Evolutionary conservation across 176 grass and related monocot genomes (phyloP), one percentile per base, ranked within the genome.

Genomic region (Bromus sterilis): DNA sequence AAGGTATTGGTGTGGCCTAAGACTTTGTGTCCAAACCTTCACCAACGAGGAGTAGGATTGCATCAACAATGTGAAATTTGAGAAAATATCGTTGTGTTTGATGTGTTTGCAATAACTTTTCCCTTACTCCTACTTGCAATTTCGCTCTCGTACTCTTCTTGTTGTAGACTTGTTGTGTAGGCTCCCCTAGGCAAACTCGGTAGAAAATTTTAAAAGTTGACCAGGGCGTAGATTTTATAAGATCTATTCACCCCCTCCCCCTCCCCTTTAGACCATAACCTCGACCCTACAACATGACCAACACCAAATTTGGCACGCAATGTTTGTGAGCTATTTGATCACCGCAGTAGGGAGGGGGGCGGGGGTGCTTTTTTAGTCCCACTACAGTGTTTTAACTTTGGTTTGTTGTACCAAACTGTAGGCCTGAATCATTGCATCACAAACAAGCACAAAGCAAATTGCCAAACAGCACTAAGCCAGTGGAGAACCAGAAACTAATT

Each of bases 401-500:
- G 9, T 42, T 68, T 65, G 32, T 53, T 74, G 29, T 25, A 74
- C 34, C 43, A 74, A 41, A 74, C 30, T 41, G 36, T 63, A 85
- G n/a, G 41, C 11, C 41, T 40, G 49, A 20, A 21, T 61, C 53
- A 6, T 61, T 25, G 20, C 39, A 70, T 68, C 35, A 77, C 12
- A 43, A 77, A 68, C 69, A 44, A 48, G 29, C 25, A 33, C 66
- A 58, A 35, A 84, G 49, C 43, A 68, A 39, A 83, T 55, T 53
- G 15, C 32, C 24, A 83, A 65, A 75, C 58, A 66, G 55, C 18
- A 83, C 18, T 67, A 24, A 66, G 37, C 13, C 11, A 56, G 24
- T 78, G 23, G n/a, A 79, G 23, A 73, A 80, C 31, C 30, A 65
- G 84, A 2, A 40, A 74, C 11, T 29, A n/a, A 68, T 53, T 79